Evolutionary conservation across 1,284 basidiomycete genomes (phyloP).

Genomic region (Earliella scabrosa): DNA sequence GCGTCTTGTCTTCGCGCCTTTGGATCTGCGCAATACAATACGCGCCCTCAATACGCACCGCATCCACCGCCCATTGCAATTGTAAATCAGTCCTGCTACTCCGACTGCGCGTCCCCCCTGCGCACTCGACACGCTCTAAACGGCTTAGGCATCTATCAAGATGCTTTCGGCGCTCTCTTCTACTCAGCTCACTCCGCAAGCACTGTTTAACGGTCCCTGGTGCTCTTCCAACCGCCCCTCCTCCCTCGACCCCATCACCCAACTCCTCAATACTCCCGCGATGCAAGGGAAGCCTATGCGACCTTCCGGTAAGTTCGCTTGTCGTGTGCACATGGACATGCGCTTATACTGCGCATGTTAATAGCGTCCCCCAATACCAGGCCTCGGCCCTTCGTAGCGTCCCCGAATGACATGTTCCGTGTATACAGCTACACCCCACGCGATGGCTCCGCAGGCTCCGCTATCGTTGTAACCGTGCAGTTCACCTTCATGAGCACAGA

Average conservation of each 20-base stretch:
- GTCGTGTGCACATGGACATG: neutral
- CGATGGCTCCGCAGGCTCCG: conserved; percentile 61
- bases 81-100: conserved; percentile 10
- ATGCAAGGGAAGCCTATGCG: conserved; percentile 14
- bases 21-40: conserved; percentile 5
- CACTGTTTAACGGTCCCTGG: conserved; percentile 12
- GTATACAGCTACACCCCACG: conserved; percentile 62
- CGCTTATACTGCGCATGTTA: neutral
- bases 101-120: conserved; percentile 6
- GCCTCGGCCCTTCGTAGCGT: conserved; percentile 31
- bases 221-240: conserved; percentile 15
- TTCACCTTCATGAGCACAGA: conserved; percentile 53
- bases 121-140: conserved; percentile 7
- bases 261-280: conserved; percentile 6
- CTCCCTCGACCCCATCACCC: conserved; percentile 6
- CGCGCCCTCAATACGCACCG: conserved; percentile 8
- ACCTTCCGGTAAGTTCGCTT: conserved; percentile 8
- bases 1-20: conserved; percentile 3
- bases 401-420: conserved; percentile 56
- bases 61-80: conserved; percentile 4
- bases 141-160: conserved; percentile 4
- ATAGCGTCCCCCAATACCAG: neutral
- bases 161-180: conserved; percentile 21
- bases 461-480: conserved; percentile 62
- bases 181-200: conserved; percentile 11